Evolutionary conservation across 2,329 filamentous ascomycete genomes (phyloP).

Genomic region (Helminthosporium solani): DNA sequence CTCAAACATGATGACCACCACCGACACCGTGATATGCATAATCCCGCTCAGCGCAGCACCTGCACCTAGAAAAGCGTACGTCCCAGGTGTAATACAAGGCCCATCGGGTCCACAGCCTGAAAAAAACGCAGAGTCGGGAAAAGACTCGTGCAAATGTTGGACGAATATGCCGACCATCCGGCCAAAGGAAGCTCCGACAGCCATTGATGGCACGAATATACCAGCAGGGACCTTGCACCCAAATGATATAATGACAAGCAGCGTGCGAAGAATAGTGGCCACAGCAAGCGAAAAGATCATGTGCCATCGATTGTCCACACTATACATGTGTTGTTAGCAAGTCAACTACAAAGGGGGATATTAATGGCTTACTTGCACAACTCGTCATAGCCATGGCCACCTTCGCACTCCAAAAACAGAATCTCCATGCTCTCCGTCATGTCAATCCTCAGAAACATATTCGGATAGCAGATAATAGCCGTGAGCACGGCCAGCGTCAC

Average conservation of each 20-base stretch:
- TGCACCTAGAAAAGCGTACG: conserved; percentile 92
- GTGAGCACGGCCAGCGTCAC: conserved; percentile 80
- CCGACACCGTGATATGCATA: conserved; percentile 96
- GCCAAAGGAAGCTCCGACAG: conserved; percentile 90
- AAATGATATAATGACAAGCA: conserved; percentile 92
- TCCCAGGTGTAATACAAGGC: conserved; percentile 94
- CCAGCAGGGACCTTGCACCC: conserved; percentile 97
- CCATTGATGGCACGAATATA: conserved; percentile 98
- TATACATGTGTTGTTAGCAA: conserved; percentile 26
- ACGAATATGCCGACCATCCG: conserved; percentile 93
- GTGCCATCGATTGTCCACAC: conserved; percentile 66
- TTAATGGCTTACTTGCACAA: conserved; percentile 69
- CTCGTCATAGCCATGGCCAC: conserved; percentile 81
- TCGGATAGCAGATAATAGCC: conserved; percentile 93
- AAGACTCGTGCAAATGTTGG: conserved; percentile 80
- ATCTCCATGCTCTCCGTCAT: conserved; percentile 99
- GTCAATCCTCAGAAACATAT: conserved; percentile 91
- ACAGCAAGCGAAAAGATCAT: conserved; percentile 77
- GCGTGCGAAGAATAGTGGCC: conserved; percentile 77
- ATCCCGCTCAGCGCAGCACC: conserved; percentile 90
- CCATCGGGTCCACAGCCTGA: conserved; percentile 84
- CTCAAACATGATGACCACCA: conserved; percentile 99
- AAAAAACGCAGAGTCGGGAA: conserved; percentile 82
- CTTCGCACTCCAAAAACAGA: conserved; percentile 89
- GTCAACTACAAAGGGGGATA: background rate